Evolutionary conservation across 179 eudicot species (phyloP).

Genomic region (Spergularia azorica): DNA sequence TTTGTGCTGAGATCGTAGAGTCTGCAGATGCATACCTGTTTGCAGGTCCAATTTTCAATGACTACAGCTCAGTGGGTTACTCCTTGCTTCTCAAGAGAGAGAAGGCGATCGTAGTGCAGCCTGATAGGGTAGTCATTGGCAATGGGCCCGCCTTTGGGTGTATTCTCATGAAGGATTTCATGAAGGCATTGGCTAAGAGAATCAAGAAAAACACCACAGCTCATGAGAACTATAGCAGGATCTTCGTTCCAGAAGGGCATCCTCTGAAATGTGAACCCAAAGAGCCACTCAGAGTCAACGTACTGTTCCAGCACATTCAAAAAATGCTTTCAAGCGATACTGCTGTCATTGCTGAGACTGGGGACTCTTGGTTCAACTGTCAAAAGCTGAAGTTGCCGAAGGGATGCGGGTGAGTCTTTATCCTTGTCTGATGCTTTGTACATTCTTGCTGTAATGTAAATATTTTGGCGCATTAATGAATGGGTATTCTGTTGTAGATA

Average conservation of each 20-base stretch:
- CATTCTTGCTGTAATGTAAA: neutral
- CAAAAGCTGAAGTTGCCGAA: slow-evolving; percentile 77
- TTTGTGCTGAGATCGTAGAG: slow-evolving; percentile 74
- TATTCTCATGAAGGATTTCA: slow-evolving; percentile 75
- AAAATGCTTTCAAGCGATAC: slow-evolving; percentile 59
- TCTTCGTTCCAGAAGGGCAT: slow-evolving; percentile 64
- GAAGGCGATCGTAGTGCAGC: slow-evolving; percentile 73
- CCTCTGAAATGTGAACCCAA: slow-evolving; percentile 49
- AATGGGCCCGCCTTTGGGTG: slow-evolving; percentile 65
- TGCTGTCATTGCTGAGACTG: slow-evolving; percentile 90
- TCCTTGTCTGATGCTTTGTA: neutral
- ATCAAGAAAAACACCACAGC: slow-evolving; percentile 63
- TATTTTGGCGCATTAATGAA: neutral
- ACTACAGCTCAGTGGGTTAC: slow-evolving; percentile 80
- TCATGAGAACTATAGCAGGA: slow-evolving; percentile 70
- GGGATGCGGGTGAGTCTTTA: slow-evolving; percentile 63
- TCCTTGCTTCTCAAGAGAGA: slow-evolving; percentile 77
- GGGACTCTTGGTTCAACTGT: slow-evolving; percentile 94
- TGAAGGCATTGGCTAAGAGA: slow-evolving; percentile 60
- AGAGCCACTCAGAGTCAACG: slow-evolving; percentile 77
- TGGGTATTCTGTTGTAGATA: slow-evolving; percentile 40
- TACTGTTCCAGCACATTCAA: slow-evolving; percentile 77
- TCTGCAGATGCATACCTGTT: slow-evolving; percentile 81
- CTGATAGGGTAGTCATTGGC: slow-evolving; percentile 47
- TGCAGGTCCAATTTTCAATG: slow-evolving; percentile 83